A percentile compares a stretch with the other conserved stretches of the same genome.
Conservation (phyloP, 352 stramenopile genomes). For the Phytophthora aleatoria region DNA sequence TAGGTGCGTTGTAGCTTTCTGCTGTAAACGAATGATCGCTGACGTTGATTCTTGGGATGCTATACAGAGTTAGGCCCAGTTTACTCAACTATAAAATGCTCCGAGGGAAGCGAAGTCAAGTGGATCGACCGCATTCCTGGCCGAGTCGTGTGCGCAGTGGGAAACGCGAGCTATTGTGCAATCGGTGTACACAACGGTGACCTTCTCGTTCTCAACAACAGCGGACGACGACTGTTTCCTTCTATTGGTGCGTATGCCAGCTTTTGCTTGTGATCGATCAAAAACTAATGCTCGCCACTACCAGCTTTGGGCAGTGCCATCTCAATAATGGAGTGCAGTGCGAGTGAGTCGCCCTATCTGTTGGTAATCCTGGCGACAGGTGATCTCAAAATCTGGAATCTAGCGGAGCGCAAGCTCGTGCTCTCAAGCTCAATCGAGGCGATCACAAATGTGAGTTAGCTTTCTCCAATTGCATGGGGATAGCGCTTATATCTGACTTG, state of each 20-base stretch:
- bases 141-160: constrained; percentile 52
- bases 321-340: constrained; percentile 77
- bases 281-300: background rate
- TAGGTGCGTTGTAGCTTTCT: constrained; percentile 38
- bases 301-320: constrained; percentile 67
- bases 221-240: constrained; percentile 75
- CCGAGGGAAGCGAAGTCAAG: constrained; percentile 50
- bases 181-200: constrained; percentile 68
- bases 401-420: constrained; percentile 48
- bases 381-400: constrained; percentile 76
- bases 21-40: background rate
- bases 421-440: constrained; percentile 71
- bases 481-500: constrained; percentile 6
- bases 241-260: constrained; percentile 60
- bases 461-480: background rate
- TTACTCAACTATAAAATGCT: constrained; percentile 78
- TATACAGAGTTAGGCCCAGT: constrained; percentile 58
- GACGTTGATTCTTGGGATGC: constrained; percentile 5
- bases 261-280: background rate
- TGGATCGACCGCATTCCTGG: constrained; percentile 86
- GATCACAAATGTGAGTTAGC: constrained; percentile 51
- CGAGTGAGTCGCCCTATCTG: constrained; percentile 62
- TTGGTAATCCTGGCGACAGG: constrained; percentile 73
- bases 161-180: constrained; percentile 70
- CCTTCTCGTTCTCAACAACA: constrained; percentile 66